A percentile compares a stretch with the other conserved stretches of the same genome.
phyloP scores from a whole-genome alignment of 768 basidiomycete genomes.

The Leccinum broughii region DNA sequence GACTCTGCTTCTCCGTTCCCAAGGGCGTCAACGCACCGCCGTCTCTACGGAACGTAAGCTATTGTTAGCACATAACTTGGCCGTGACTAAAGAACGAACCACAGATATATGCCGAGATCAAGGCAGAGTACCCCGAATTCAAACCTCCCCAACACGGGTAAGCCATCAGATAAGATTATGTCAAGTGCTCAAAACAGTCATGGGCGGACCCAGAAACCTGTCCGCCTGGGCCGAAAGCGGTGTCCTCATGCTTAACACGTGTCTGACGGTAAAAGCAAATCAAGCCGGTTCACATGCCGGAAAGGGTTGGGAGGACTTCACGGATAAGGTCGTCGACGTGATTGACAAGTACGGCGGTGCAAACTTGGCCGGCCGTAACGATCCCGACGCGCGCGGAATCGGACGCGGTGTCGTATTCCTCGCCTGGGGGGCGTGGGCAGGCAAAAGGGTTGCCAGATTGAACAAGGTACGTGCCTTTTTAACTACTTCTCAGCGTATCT shows the following conservation, averaged over 20 bases:
- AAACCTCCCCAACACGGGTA: conserved; percentile 81
- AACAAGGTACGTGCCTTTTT: conserved; percentile 53
- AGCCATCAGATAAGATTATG: conserved; percentile 32
- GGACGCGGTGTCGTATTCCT: conserved; percentile 83
- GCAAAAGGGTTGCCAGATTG: conserved; percentile 76
- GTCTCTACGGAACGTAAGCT: conserved; percentile 75
- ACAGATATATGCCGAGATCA: conserved; percentile 88
- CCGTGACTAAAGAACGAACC: conserved; percentile 15
- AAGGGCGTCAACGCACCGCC: conserved; percentile 74
- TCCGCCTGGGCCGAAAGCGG: conserved; percentile 81
- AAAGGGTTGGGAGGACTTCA: conserved; percentile 91
- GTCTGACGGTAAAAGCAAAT: conserved; percentile 79
- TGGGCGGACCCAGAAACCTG: conserved; percentile 58
- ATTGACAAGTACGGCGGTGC: conserved; percentile 78
- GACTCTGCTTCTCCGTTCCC: conserved; percentile 89
- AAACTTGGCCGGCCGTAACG: conserved; percentile 47
- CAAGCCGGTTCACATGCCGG: conserved; percentile 79
- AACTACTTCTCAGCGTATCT: conserved; percentile 12
- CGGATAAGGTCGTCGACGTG: conserved; percentile 75
- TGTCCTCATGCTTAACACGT: conserved; percentile 91
- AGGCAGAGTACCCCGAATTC: conserved; percentile 79
- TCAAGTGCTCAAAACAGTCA: conserved; percentile 6
- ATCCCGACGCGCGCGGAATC: conserved; percentile 45
- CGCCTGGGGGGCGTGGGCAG: conserved; percentile 89
- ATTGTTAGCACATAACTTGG: conserved; percentile 4